Base-by-base conservation (phyloP, 164 flowering plant genomes). In the Annona squamosa region DNA sequence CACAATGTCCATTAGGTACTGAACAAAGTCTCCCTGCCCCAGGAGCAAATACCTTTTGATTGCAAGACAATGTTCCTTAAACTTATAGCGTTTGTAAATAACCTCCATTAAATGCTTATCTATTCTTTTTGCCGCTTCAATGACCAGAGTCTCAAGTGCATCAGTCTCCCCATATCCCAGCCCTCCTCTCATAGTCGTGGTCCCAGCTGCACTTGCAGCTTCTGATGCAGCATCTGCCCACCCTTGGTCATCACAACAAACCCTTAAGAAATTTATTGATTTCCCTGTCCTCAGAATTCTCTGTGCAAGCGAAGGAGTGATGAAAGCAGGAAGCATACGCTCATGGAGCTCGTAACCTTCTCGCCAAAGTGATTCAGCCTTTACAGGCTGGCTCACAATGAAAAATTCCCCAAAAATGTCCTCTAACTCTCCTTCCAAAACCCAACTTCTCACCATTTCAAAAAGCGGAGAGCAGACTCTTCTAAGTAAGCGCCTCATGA, bases 401-500 rank as follows among this genome's bases (percentile, higher is more conserved):
- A 96, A 96, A 72, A 96, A 93, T 73, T 96, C 99, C 1, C 88
- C 81, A 82, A 87, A 96, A 48, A 89, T 85, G 81, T 96, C 99
- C 69, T 96, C 98, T 77, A 96, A 82, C 78, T 96, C 99, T 45
- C 99, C 99, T 81, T 96, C 99, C 81, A 93, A 83, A 74, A 96
- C 98, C 99, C 99, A 96, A 79, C 93, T 93, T 81, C 98, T 90
- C 71, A 96, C 99, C 99, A 96, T 93, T 77, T 96, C 98, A 82
- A 96, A 93, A 48, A 96, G 89, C 0, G 99, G 99, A 69, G 98
- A 96, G 70, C 98, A 93, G 19, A 96, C 97, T 17, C 98, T 81
- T 3, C 85, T 85, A 26, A 96, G 92, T 7, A 96, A 82, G 48
- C 91, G 82, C 76, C 82, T 83, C 99, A 96, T 93, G 77, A 96